phyloP scores from a whole-genome alignment of 2,329 filamentous ascomycete genomes.

The Scytalidium sp. region DNA sequence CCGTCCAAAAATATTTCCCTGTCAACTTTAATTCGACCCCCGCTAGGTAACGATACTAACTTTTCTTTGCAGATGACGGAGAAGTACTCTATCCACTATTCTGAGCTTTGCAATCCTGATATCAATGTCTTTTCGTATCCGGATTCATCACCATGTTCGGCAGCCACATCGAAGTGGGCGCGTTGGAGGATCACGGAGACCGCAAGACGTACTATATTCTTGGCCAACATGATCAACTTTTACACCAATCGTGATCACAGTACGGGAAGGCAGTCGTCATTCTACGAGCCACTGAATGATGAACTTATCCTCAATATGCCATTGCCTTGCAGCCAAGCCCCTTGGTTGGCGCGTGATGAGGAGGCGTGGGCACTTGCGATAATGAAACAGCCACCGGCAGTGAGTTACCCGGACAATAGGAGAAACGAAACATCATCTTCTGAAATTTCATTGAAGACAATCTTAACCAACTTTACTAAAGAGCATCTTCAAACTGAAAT shows the following conservation, averaged over 20 bases:
- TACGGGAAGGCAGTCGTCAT: conserved; percentile 11
- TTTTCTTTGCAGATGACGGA: conserved; percentile 11
- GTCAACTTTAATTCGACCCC: background rate
- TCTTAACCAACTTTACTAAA: conserved; percentile 12
- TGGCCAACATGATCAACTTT: conserved; percentile 21
- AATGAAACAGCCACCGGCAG: conserved; percentile 2
- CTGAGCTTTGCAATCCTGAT: background rate
- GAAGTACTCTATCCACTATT: conserved; percentile 3
- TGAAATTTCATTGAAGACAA: conserved; percentile 4
- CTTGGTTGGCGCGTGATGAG: conserved; percentile 15
- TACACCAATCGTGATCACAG: conserved; percentile 12
- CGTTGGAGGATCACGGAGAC: conserved; percentile 12
- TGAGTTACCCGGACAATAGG: background rate
- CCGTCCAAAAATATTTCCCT: background rate
- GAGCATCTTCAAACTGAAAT: conserved; percentile 12
- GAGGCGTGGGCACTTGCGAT: conserved; percentile 12
- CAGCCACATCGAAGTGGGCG: background rate
- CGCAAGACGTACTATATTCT: conserved; percentile 18
- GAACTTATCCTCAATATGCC: conserved; percentile 20
- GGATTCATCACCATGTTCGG: background rate
- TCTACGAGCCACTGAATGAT: conserved; percentile 21
- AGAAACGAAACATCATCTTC: background rate
- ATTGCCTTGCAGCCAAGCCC: conserved; percentile 14
- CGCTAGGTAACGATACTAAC: background rate
- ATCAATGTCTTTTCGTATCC: conserved; percentile 1